Evolutionary conservation across 1,284 basidiomycete species (phyloP).

Genomic region (Quambalaria eucalypti): DNA sequence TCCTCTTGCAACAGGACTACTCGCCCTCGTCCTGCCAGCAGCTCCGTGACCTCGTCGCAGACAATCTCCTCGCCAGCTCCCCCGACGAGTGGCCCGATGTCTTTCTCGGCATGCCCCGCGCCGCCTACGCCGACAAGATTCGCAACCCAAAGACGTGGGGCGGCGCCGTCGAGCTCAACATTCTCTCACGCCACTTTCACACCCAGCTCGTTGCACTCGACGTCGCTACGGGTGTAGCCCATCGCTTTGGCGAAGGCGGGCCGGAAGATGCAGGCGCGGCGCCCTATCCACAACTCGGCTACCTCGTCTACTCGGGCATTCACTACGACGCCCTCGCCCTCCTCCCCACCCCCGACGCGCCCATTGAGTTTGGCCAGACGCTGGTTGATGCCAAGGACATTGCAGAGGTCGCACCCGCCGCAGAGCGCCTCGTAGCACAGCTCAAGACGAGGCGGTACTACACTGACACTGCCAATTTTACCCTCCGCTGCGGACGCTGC

Average conservation of each 20-base stretch:
- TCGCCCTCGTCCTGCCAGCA: conserved; percentile 7
- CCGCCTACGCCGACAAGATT: conserved; percentile 1
- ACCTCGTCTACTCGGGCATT: conserved; percentile 28
- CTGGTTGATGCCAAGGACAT: conserved; percentile 14
- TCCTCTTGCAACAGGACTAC: conserved; percentile 11
- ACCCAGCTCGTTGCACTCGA: conserved; percentile 23
- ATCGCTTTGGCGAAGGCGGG: conserved; percentile 29
- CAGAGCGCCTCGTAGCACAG: conserved; percentile 11
- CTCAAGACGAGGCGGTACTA: conserved; percentile 22
- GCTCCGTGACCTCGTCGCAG: conserved; percentile 16
- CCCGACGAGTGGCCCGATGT: conserved; percentile 19
- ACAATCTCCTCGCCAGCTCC: conserved; percentile 12
- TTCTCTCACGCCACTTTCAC: conserved; percentile 16
- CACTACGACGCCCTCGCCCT: conserved; percentile 32
- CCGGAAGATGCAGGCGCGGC: conserved; percentile 9
- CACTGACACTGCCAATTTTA: conserved; percentile 26
- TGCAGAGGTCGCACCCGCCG: conserved; percentile 15
- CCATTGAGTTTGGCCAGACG: conserved; percentile 11
- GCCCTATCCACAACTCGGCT: conserved; percentile 5
- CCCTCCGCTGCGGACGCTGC: conserved; percentile 21
- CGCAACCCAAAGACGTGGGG: conserved; percentile 15
- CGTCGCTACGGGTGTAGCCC: conserved; percentile 16
- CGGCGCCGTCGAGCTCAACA: conserved; percentile 28
- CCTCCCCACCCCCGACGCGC: conserved; percentile 5
- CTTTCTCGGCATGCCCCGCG: conserved; percentile 14